Base-by-base conservation (phyloP, 2,329 filamentous ascomycete genomes). In the Chaetomium globosum region DNA sequence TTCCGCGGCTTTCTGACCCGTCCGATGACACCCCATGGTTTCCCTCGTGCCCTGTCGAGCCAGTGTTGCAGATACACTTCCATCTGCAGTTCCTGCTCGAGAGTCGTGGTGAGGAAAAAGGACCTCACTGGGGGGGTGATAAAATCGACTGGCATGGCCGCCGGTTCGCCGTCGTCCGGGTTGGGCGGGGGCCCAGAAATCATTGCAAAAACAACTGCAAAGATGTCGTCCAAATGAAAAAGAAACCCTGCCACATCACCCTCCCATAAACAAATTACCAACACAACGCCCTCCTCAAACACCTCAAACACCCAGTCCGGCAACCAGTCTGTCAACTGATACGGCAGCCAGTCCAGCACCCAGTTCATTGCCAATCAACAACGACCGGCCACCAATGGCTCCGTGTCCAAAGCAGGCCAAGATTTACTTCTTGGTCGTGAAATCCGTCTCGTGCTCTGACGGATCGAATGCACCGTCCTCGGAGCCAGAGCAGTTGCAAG, bases 381-480 rank as follows among this genome's bases (percentile, higher is more conserved):
- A 39, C 21, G 16, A 39, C 36, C 36, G 36, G 51, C 36, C 57
- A 43, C 59, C 49, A 26, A 26, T 23, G 36, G 13, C 39, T 43
- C 39, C 5, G 16, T 43, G 4, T 19, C 39, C 4, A 16, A 43
- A 19, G 6, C 5, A n/a, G 21, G 28, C n/a, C 16, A n/a, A 16
- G 16, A 36, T 39, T 72, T 78, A 83, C 71, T 80, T 79, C 80
- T 85, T 87, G 62, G 89, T 92, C 46, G 93, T 97, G 75, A 97
- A 97, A 78, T 97, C 93, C 58, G 85, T 91, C 85, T 97, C 93
- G 71, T 89, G 79, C 65, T 77, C 77, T 31, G 77, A 83, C 31
- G 87, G 83, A 70, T 89, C 86, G 65, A 83, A 82, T 48, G 85
- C 85, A 61, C 86, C 84, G 70, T 85, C 83, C 57, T 36, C 33